Evolutionary conservation across 495 filamentous ascomycete species (phyloP).

Genomic region (Pyrenula aspistea): DNA sequence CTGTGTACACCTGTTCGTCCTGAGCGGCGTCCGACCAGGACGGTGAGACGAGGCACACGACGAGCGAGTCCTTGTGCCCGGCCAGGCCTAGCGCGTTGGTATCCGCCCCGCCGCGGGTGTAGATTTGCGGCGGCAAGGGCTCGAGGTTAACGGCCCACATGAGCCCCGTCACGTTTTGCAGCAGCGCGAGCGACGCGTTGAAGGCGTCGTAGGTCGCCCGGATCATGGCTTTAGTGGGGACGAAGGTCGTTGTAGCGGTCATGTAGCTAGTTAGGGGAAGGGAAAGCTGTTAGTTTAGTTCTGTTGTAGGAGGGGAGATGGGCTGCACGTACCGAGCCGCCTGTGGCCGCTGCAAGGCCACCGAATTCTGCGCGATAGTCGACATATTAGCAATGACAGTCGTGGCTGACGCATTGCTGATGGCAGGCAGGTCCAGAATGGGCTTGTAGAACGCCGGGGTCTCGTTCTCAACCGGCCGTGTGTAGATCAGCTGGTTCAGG

Average conservation of each 20-base stretch:
- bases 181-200: slow-evolving; percentile 2
- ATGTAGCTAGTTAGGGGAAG: not conserved
- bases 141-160: slow-evolving; percentile 9
- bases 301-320: too few relatives aligned
- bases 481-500: slow-evolving; percentile 8
- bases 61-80: slow-evolving; percentile 11
- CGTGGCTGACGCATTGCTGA: too few relatives aligned
- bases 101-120: slow-evolving; percentile 17
- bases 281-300: not conserved
- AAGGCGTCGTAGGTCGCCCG: slow-evolving; percentile 5
- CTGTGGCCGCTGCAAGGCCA: not conserved
- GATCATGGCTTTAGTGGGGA: not conserved
- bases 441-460: slow-evolving; percentile 31
- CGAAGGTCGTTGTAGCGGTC: not conserved
- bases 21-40: slow-evolving; percentile 7
- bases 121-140: slow-evolving; percentile 5
- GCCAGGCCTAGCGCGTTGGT: slow-evolving; percentile 18
- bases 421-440: too few relatives aligned
- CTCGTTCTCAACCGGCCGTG: slow-evolving; percentile 23
- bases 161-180: slow-evolving; percentile 5
- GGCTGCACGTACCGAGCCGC: not conserved
- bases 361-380: too few relatives aligned
- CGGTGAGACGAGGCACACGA: slow-evolving; percentile 3
- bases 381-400: too few relatives aligned
- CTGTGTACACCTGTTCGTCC: slow-evolving; percentile 4